Conservation (phyloP, 768 basidiomycete species). For the Epithele typhae region DNA sequence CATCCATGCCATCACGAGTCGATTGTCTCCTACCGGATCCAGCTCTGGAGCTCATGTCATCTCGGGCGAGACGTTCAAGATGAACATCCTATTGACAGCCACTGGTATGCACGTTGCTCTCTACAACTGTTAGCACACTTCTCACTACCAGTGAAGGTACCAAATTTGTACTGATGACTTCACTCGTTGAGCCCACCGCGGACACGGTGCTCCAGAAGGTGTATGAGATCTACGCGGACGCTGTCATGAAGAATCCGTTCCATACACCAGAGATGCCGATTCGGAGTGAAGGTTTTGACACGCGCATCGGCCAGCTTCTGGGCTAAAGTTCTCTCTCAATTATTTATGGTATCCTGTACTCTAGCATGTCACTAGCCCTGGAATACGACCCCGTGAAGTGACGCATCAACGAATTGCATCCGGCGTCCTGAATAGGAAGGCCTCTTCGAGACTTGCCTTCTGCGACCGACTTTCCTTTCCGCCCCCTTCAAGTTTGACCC, state of each 20-base stretch:
- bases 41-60: conserved; percentile 94
- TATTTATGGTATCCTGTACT: too few species aligned
- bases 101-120: conserved; percentile 56
- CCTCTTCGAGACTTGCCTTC: too few species aligned
- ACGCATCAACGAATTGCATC: too few species aligned
- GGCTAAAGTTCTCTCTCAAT: too few species aligned
- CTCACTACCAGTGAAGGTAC: conserved; percentile 56
- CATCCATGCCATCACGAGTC: conserved; percentile 96
- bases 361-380: too few species aligned
- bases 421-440: too few species aligned
- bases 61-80: conserved; percentile 93
- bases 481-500: too few species aligned
- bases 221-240: conserved; percentile 92
- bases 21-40: conserved; percentile 75
- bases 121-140: background rate
- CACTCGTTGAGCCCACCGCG: conserved; percentile 66
- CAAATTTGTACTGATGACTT: conserved; percentile 91
- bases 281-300: conserved; percentile 84
- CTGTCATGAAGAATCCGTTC: conserved; percentile 99
- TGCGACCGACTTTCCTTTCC: too few species aligned
- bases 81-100: conserved; percentile 83
- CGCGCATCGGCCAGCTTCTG: conserved; percentile 50
- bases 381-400: too few species aligned
- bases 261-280: conserved; percentile 99
- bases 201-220: conserved; percentile 75